Conservation (phyloP, 148 eudicot species). For the Rhododendron molle region DNA sequence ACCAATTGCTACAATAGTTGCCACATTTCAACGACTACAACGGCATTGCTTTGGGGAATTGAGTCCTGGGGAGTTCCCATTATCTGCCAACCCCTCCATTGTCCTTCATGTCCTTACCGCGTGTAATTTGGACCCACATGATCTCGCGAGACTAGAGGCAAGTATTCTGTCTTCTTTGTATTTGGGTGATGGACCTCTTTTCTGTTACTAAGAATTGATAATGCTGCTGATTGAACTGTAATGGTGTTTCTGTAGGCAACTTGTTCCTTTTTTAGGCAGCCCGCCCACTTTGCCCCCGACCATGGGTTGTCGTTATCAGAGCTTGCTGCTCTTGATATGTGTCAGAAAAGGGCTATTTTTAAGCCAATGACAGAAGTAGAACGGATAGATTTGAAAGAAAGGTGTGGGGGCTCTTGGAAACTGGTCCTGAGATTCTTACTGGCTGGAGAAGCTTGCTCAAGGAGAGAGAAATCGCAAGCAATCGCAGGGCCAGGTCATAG, state of each 20-base stretch:
- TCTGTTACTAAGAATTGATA: slow-evolving; percentile 50
- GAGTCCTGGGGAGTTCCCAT: slow-evolving; percentile 82
- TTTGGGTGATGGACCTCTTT: background rate
- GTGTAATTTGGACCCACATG: slow-evolving; percentile 76
- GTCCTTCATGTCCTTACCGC: slow-evolving; percentile 83
- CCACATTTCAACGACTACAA: slow-evolving; percentile 55
- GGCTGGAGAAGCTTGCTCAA: slow-evolving; percentile 75
- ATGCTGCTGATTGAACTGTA: slow-evolving; percentile 67
- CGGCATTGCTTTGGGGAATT: slow-evolving; percentile 81
- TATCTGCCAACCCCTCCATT: slow-evolving; percentile 76
- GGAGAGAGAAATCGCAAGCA: slow-evolving; percentile 89
- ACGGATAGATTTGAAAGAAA: slow-evolving; percentile 48
- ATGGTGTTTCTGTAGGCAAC: slow-evolving; percentile 63
- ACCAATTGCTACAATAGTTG: slow-evolving; percentile 40
- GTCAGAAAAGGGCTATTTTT: slow-evolving; percentile 76
- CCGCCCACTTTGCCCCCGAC: slow-evolving; percentile 80
- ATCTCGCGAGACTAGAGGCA: slow-evolving; percentile 93
- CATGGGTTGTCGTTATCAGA: slow-evolving; percentile 69
- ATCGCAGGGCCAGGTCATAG: slow-evolving; percentile 94
- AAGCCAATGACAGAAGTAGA: slow-evolving; percentile 63
- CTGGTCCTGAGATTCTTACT: slow-evolving; percentile 76
- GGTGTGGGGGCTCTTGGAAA: slow-evolving; percentile 96
- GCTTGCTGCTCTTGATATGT: slow-evolving; percentile 92
- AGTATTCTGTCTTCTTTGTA: slow-evolving; percentile 26
- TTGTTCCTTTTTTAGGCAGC: slow-evolving; percentile 84